These are phyloP conservation scores for Paxillus rubicundulus DNA, from an alignment of 768 basidiomycete species.

Conservation along the genomic window DNA sequence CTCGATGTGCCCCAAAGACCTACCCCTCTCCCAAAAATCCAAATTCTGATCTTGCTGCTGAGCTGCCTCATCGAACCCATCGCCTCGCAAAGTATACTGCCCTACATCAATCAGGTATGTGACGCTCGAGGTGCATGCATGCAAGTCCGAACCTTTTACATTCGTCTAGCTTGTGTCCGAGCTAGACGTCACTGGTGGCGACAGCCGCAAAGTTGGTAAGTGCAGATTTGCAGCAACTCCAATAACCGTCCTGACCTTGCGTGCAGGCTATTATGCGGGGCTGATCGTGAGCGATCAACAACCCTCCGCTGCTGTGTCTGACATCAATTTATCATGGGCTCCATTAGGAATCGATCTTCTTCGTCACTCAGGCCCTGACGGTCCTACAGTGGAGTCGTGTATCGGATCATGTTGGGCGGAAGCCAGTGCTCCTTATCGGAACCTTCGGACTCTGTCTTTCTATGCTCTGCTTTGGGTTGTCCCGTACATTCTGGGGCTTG, in stretches of 20 bases:
- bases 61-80: constrained; percentile 35
- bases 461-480: constrained; percentile 71
- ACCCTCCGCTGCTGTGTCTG: neutral
- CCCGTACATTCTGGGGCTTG: constrained; percentile 61
- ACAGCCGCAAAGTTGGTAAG: constrained; percentile 35
- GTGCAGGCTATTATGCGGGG: constrained; percentile 70
- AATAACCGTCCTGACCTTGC: neutral
- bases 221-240: constrained; percentile 30
- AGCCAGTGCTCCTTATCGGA: constrained; percentile 67
- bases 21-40: constrained; percentile 38
- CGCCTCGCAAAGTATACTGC: constrained; percentile 43
- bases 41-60: constrained; percentile 36
- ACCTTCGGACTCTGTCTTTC: constrained; percentile 60
- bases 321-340: neutral
- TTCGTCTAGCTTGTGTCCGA: constrained; percentile 26
- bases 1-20: too few species aligned
- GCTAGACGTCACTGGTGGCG: constrained; percentile 25
- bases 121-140: neutral
- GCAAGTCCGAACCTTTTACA: neutral
- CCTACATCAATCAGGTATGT: constrained; percentile 43
- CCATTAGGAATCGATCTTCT: constrained; percentile 70
- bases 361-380: constrained; percentile 65
- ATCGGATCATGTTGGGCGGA: constrained; percentile 69
- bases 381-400: constrained; percentile 72
- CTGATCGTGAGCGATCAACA: constrained; percentile 48